Evolutionary conservation across 148 eudicot species (phyloP).

Genomic region (Arbutus unedo): DNA sequence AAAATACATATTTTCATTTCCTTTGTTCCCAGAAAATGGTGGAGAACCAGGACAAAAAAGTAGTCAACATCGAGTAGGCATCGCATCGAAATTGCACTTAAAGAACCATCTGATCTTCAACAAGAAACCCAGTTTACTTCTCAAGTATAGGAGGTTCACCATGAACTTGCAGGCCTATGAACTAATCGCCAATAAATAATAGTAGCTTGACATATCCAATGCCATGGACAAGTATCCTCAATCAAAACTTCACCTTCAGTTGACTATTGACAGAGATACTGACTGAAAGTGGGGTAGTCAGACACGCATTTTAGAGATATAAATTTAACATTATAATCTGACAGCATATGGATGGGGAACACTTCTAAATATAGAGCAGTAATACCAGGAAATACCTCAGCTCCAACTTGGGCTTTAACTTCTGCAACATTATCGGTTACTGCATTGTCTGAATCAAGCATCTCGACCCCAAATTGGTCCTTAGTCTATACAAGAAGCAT

Average conservation of each 20-base stretch:
- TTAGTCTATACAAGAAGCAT: constrained; percentile 20
- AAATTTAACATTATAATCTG: not conserved
- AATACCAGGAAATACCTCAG: constrained; percentile 38
- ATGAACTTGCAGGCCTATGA: not conserved
- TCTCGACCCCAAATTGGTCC: constrained; percentile 28
- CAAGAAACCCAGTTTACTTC: constrained; percentile 1
- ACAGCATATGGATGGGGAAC: not conserved
- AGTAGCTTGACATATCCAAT: not conserved
- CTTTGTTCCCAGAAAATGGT: not conserved
- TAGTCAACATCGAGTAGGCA: not conserved
- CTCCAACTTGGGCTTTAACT: constrained; percentile 30
- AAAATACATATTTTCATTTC: not conserved
- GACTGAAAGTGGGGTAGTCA: not conserved
- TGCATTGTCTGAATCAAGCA: constrained; percentile 32
- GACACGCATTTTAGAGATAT: not conserved
- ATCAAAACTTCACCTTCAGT: not conserved
- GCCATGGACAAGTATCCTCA: not conserved
- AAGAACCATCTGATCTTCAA: not conserved
- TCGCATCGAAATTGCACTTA: not conserved
- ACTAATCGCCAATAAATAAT: not conserved
- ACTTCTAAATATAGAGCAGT: not conserved
- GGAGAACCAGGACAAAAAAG: not conserved
- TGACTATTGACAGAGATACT: not conserved
- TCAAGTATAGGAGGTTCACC: not conserved
- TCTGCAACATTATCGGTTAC: constrained; percentile 31